Conservation (phyloP, 75 land plant species). For the Azolla pinnata region DNA sequence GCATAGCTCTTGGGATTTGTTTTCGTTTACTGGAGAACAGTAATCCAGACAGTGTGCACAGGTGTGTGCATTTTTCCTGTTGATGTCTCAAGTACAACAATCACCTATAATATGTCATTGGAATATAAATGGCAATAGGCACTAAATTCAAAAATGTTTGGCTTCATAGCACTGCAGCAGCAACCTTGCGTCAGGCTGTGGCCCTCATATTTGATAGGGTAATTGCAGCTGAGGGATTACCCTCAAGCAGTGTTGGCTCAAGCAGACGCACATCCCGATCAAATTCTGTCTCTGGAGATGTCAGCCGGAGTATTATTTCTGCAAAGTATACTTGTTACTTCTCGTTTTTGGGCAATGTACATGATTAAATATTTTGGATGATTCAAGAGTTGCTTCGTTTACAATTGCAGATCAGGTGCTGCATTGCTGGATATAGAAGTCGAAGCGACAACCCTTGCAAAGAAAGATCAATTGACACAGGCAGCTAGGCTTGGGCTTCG, state of each 20-base stretch:
- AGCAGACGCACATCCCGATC: conserved; percentile 50
- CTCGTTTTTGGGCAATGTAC: no score
- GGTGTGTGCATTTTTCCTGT: conserved; percentile 34
- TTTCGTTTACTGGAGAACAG: conserved; percentile 79
- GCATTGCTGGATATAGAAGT: no score
- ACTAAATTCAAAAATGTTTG: neutral
- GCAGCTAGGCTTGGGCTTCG: conserved; percentile 81
- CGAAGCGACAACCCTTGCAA: no score
- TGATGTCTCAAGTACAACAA: neutral
- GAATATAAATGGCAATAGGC: conserved; percentile 3
- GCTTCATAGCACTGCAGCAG: conserved; percentile 86
- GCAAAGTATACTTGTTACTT: conserved; percentile 43
- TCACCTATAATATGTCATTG: neutral
- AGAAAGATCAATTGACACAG: conserved; percentile 34
- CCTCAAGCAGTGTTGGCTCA: conserved; percentile 38
- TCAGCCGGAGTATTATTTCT: conserved; percentile 54
- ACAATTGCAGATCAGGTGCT: no score
- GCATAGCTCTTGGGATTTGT: conserved; percentile 76
- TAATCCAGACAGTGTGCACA: conserved; percentile 88
- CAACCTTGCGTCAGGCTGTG: conserved; percentile 94
- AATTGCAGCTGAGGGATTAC: conserved; percentile 59
- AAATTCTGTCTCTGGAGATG: conserved; percentile 67
- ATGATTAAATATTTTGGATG: no score
- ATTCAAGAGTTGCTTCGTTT: no score
- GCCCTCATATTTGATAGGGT: conserved; percentile 91